Evolutionary conservation across 139 green algal species (phyloP).

Genomic region (Bryopsis sp.): DNA sequence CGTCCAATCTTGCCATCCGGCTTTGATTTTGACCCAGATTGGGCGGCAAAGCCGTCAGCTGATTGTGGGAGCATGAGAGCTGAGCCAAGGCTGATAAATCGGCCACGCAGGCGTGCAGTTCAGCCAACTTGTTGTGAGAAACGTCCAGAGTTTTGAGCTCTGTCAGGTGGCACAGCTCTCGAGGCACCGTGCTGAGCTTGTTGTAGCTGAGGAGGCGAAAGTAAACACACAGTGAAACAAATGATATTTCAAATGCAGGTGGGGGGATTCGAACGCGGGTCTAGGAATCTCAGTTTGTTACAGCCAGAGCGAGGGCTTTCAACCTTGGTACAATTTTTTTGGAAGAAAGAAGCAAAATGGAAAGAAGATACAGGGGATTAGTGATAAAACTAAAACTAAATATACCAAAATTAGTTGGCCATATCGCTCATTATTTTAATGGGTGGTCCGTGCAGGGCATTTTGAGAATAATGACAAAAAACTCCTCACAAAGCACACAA

Average conservation of each 20-base stretch:
- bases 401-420: background rate
- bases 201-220: background rate
- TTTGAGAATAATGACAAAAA: too few species aligned
- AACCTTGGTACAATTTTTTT: background rate
- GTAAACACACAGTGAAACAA: background rate
- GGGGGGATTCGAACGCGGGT: background rate
- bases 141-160: conserved; percentile 15
- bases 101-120: conserved; percentile 22
- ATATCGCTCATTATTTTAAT: background rate
- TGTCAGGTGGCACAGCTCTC: conserved; percentile 18
- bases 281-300: background rate
- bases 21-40: background rate
- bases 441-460: background rate
- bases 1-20: conserved; percentile 31
- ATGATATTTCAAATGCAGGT: background rate
- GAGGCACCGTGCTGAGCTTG: conserved; percentile 13
- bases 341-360: background rate
- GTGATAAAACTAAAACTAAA: background rate
- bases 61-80: conserved; percentile 1
- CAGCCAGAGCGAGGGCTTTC: background rate
- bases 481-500: background rate
- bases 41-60: background rate
- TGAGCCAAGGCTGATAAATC: background rate
- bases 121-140: conserved; percentile 26
- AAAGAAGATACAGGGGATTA: background rate